A percentile compares a stretch with the other conserved stretches of the same genome.
These are phyloP conservation scores for Cytauxzoon felis DNA, from an alignment of 169 alveolate species.

Conservation along the genomic window DNA sequence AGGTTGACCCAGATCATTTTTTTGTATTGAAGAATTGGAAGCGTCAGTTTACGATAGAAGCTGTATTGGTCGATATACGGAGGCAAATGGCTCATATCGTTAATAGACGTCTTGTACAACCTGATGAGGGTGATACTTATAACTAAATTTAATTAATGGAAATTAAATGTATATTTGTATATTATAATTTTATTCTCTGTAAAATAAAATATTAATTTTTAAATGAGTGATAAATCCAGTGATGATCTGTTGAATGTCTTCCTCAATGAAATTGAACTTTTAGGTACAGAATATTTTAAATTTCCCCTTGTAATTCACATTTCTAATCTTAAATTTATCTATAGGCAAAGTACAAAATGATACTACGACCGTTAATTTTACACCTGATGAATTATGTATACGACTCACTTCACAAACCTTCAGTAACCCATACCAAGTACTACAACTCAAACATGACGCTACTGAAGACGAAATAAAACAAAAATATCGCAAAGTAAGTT, in stretches of 20 bases:
- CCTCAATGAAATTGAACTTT: constrained; percentile 49
- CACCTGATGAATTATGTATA: constrained; percentile 38
- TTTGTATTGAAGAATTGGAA: constrained; percentile 87
- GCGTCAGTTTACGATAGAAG: constrained; percentile 86
- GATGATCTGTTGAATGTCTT: background rate
- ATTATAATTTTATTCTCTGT: background rate
- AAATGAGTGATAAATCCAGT: background rate
- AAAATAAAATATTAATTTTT: background rate
- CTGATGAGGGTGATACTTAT: constrained; percentile 94
- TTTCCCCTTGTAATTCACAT: background rate
- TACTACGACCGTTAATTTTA: constrained; percentile 25
- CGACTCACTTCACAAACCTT: constrained; percentile 57
- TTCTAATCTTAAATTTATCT: too few relatives aligned
- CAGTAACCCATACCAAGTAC: constrained; percentile 56
- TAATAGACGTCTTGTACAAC: constrained; percentile 88
- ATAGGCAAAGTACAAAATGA: constrained; percentile 48
- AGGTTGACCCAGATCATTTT: constrained; percentile 77
- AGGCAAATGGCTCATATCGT: constrained; percentile 88
- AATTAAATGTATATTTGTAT: background rate
- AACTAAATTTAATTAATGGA: constrained; percentile 14
- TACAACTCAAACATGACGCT: constrained; percentile 59
- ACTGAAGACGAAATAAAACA: constrained; percentile 59
- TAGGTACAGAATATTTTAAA: constrained; percentile 7
- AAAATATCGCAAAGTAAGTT: constrained; percentile 40
- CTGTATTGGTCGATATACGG: constrained; percentile 83